These are phyloP conservation scores for Jamesozyma jinghongensis DNA, from an alignment of 805 yeast genomes.

Conservation along the genomic window DNA sequence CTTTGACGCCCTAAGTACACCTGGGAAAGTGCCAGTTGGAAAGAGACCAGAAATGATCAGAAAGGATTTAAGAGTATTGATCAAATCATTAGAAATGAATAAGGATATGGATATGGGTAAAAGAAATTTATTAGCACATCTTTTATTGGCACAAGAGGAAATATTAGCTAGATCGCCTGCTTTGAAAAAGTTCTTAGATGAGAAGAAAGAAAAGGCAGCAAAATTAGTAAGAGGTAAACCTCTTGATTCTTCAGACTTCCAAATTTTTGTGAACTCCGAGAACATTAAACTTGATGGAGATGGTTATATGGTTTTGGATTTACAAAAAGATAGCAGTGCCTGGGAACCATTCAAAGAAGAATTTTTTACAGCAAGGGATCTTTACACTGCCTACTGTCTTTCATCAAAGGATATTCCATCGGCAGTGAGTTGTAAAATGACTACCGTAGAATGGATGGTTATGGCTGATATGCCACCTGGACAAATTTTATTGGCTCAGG, in stretches of 20 bases:
- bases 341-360: conserved; percentile 76
- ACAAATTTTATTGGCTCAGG: conserved; percentile 54
- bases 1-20: conserved; percentile 42
- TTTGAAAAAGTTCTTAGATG: conserved; percentile 27
- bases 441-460: conserved; percentile 66
- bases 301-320: conserved; percentile 26
- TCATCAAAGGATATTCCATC: conserved; percentile 56
- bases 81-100: conserved; percentile 56
- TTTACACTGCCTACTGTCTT: conserved; percentile 61
- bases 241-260: conserved; percentile 15
- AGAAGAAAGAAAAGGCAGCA: conserved; percentile 20
- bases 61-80: conserved; percentile 59
- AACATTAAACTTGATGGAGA: conserved; percentile 23
- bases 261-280: conserved; percentile 22
- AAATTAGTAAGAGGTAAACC: conserved; percentile 12
- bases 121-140: conserved; percentile 52
- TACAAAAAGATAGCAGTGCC: conserved; percentile 37
- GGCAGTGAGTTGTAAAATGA: conserved; percentile 52
- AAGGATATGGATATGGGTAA: conserved; percentile 42
- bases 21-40: conserved; percentile 26
- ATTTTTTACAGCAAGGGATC: conserved; percentile 66
- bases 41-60: conserved; percentile 52
- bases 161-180: conserved; percentile 38
- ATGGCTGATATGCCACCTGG: conserved; percentile 58
- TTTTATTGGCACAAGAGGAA: conserved; percentile 58